Evolutionary conservation across 371 early-diverging fungal species (phyloP), one percentile per base, ranked within the genome.

Genomic region (Mucor velutinosus): DNA sequence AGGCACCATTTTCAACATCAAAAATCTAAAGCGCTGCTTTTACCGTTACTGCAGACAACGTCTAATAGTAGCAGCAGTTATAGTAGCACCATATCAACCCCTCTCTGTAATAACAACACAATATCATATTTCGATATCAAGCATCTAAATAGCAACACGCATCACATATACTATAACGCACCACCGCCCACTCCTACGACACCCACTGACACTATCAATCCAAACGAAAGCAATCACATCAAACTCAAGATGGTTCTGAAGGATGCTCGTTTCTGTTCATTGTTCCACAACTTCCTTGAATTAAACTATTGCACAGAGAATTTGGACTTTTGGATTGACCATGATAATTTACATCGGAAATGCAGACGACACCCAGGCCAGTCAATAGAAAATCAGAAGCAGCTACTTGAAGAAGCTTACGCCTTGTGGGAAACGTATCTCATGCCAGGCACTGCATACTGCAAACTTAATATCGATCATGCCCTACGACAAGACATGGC

Each of bases 271-370:
- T 77, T 87, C 2, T 72, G 84, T n/a, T 74, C 78, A 6, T 64
- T 84, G 12, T 89, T 88, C 71, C 76, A 82, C 56, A 76, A 73
- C 30, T 88, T 85, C 65, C 73, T 86, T 23, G 75, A 72, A 7
- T 73, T 74, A 17, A 80, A 85, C 60, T 79, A 80, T 55, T 88
- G 86, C 65, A 84, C 79, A 56, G 89, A 88, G 62, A 89, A 87
- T 57, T 68, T 87, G 21, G 73, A 84, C 25, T 90, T 89, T 61
- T 83, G 82, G 77, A 65, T 80, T 2, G 88, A 90, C 56, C 51
- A 74, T 70, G 60, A 60, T 56, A 39, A 62, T 47, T 41, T 80
- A 58, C 21, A 63, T 37, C 45, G 70, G 59, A 37, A 61, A 43
- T 66, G 32, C 49, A 37, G 60, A 10, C 47, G 37, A 6, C 64